Base-by-base conservation (phyloP, 1,284 basidiomycete species). In the Sanghuangporus baumii region DNA sequence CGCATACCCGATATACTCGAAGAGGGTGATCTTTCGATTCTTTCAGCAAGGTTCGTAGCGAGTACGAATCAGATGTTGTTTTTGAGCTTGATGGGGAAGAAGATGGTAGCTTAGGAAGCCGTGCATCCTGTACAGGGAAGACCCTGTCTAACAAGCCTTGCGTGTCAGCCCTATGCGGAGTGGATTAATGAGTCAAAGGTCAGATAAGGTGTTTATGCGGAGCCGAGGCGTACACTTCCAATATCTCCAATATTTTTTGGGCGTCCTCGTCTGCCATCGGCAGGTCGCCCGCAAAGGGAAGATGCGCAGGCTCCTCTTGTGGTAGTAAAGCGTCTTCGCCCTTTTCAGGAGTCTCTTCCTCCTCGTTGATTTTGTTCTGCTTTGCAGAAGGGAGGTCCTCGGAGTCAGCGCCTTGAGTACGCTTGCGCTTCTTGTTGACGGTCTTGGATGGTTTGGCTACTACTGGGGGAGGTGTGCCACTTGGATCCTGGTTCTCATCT, bases 121-220 rank as follows among this genome's bases (percentile, higher is more conserved):
- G 40, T 20, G 61, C 52, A 63, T 77, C 73, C n/a, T 72, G 67
- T 6, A 85, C 74, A 20, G 86, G 83, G 70, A 89, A 88, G 66
- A 89, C 87, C 68, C 89, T 85, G 78, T 91, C 88, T n/a, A 93
- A 83, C 3, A 92, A 77, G 59, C 85, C 87, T 68, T 90, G 89
- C 0, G 79, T 80, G 71, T 92, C 90, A 62, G 84, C 76, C 69
- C 88, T 89, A 51, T 8, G 38, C 48, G 16, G 31, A 4, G 20
- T 36, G 5, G 26, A 51, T 56, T 56, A 48, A 60, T 66, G 55
- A 68, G 55, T 43, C 57, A 37, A 8, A 16, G 50, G 26, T 41
- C 16, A 52, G 18, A 14, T 37, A 56, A 55, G 50, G 59, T 55
- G 57, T 52, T 55, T 55, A 58, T 7, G 60, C 40, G 57, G 50